Evolutionary conservation across 2,329 filamentous ascomycete genomes (phyloP), one percentile per base, ranked within the genome.

Genomic region (Aspergillus amoenus): DNA sequence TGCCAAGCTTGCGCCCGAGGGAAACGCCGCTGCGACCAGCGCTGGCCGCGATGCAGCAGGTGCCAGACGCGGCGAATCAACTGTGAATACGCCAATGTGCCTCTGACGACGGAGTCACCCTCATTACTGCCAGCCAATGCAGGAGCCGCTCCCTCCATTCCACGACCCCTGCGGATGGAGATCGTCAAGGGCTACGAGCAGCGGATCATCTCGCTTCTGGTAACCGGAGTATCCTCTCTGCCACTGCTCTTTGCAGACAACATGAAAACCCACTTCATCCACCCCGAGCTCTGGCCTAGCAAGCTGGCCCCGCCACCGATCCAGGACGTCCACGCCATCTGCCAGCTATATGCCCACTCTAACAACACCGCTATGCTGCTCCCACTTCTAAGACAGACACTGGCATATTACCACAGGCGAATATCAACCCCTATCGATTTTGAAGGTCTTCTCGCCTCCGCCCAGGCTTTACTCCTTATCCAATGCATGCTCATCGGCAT

Each of bases 11-110:
- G 68, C 52, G 61, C 62, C 7, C 64, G 63, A 24, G 62, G 61
- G 34, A 70, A 70, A 55, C 64, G 68, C 9, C 66, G 68, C 15
- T 70, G 68, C 40, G 68, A 70, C 46, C 65, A 64, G 45, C 61
- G 55, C 6, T 65, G 51, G 45, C 68, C 68, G 12, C 58, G 56
- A 9, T 70, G 68, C 53, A 64, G 52, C 52, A 54, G 68, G 27
- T 70, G 68, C 53, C 34, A 56, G n/a, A 53, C 52, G 13, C 62
- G 61, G 47, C 58, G 60, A 3, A 50, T 63, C 22, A 51, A 57
- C 46, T 70, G 68, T 46, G 60, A 68, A 43, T 70, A 70, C 21
- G 53, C 60, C 47, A 70, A 68, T 39, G 48, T 60, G 1, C 67
- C 67, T 5, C 34, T 69, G 3, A 46, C 37, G 2, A 21, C 30